A percentile compares a stretch with the other conserved stretches of the same genome.
Conservation (phyloP, 331 rosid genomes). For the Spiraea crenata region DNA sequence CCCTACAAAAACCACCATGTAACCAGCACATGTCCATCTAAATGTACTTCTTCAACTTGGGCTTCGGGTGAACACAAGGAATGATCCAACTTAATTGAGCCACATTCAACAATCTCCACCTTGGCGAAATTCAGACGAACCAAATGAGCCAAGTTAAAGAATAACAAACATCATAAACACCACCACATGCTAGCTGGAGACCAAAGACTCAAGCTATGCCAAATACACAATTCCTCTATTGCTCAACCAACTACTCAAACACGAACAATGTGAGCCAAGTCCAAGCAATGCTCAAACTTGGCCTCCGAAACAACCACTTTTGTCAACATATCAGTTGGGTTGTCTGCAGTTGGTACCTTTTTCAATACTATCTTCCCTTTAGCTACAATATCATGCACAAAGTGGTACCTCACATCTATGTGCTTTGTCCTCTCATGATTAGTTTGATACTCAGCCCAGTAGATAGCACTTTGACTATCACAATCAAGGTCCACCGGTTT, state of each 20-base stretch:
- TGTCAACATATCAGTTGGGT: neutral
- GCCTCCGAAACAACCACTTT: neutral
- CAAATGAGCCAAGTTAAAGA: no score
- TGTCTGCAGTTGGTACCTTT: neutral
- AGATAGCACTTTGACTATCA: neutral
- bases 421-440: neutral
- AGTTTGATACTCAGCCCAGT: neutral
- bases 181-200: no score
- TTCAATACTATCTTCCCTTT: neutral
- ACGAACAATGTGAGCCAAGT: neutral
- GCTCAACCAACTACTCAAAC: neutral
- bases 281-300: neutral
- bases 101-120: neutral
- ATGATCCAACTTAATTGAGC: no score
- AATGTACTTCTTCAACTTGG: no score
- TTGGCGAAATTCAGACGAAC: neutral
- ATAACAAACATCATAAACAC: no score
- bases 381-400: neutral
- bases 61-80: no score
- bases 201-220: no score
- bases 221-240: no score
- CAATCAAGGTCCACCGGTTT: neutral
- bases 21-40: no score
- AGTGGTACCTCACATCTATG: neutral
- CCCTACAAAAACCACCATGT: no score